Base-by-base conservation (phyloP, 768 basidiomycete species). In the Lentinus tigrinus region DNA sequence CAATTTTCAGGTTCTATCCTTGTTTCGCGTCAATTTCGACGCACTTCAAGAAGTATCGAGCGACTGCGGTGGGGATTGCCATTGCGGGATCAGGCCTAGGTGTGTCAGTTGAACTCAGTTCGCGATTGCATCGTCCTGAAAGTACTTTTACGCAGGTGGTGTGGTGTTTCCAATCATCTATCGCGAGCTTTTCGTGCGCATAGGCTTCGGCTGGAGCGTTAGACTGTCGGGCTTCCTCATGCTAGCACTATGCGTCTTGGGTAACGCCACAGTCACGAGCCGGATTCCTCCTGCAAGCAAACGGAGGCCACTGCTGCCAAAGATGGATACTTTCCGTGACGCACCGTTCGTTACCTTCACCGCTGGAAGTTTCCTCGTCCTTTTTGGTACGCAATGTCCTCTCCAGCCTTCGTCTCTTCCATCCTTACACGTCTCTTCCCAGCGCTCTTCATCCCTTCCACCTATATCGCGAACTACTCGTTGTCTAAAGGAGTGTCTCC, bases 101-200 rank as follows among this genome's bases (percentile, higher is more conserved):
- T 58, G 5, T 7, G 65, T 19, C 17, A 13, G 23, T 16, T 19
- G n/a, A 24, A 36, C 4, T 19, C 28, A 13, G 10, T 5, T 17
- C 13, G 42, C 9, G 28, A 17, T 2, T 17, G 6, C 37, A 2
- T 31, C 31, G 3, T 31, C 8, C 17, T 48, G 27, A n/a, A 24
- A 23, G n/a, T 11, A 34, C 5, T 43, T 21, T n/a, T 2, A 83
- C 4, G 6, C 31, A 65, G 90, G 90, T 21, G 88, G 88, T 14
- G 85, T 89, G 4, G 72, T 87, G 11, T 89, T 83, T 62, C 85
- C 88, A 0, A 81, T 89, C 47, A 73, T 86, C 72, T 76, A 88
- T n/a, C 82, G 81, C 62, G 73, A 72, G 27, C 80, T 89, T 21
- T 87, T 88, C 65, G 63, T 71, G 39, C 56, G 60, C 28, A 69